These are phyloP conservation scores for Puccinia horiana DNA, from an alignment of 1,284 basidiomycete genomes.

Conservation along the genomic window DNA sequence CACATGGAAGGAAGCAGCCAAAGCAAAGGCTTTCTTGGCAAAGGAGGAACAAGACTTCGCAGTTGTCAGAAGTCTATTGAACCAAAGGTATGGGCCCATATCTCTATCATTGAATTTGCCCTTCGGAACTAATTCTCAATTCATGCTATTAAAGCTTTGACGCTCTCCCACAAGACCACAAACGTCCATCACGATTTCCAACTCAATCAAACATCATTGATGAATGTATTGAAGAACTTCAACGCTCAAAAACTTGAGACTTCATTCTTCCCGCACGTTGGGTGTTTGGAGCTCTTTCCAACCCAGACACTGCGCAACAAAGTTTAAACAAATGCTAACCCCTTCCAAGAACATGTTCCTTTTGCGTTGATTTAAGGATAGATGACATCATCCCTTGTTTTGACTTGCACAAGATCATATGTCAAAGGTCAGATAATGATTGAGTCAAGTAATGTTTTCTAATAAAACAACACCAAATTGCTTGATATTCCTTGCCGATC, in stretches of 20 bases:
- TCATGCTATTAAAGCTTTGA: not conserved
- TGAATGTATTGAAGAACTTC: not conserved
- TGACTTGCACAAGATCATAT: too few relatives aligned
- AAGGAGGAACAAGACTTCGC: not conserved
- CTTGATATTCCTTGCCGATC: too few relatives aligned
- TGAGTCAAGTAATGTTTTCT: too few relatives aligned
- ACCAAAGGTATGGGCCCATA: not conserved
- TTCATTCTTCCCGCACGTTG: not conserved
- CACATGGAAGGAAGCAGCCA: not conserved
- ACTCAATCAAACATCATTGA: not conserved
- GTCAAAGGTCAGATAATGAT: too few relatives aligned
- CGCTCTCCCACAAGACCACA: not conserved
- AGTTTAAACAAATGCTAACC: too few relatives aligned
- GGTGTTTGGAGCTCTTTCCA: not conserved
- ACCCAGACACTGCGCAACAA: too few relatives aligned
- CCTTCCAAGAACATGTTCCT: too few relatives aligned
- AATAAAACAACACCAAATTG: too few relatives aligned
- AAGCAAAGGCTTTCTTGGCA: not conserved
- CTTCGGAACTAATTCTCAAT: slow-evolving; percentile 3
- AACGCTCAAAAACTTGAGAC: not conserved
- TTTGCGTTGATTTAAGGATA: too few relatives aligned
- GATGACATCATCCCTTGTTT: too few relatives aligned
- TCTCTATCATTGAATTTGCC: not conserved
- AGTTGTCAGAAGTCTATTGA: slow-evolving; percentile 4
- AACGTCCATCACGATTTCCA: not conserved